Conservation (phyloP, 2,329 filamentous ascomycete genomes). For the Colletotrichum lini region DNA sequence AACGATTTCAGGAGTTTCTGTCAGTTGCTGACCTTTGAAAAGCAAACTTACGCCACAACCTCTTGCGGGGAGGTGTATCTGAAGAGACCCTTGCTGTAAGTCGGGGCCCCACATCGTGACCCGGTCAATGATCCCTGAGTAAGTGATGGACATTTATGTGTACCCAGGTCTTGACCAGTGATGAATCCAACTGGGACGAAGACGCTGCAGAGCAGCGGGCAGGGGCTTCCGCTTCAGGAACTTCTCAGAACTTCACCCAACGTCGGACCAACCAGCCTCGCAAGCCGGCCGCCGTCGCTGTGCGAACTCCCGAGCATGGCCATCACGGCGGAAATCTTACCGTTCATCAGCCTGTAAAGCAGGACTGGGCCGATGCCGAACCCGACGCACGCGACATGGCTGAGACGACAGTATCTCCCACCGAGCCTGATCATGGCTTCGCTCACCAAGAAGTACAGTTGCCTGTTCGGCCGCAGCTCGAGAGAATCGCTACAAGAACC, state of each 20-base stretch:
- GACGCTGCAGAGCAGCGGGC: constrained; percentile 6
- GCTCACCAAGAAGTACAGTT: not conserved
- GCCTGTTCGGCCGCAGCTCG: constrained; percentile 47
- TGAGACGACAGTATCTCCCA: not conserved
- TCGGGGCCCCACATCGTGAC: constrained; percentile 29
- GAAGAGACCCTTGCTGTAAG: constrained; percentile 63
- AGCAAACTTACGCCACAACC: constrained; percentile 64
- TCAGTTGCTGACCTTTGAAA: constrained; percentile 30
- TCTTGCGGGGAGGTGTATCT: constrained; percentile 64
- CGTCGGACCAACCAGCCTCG: not conserved
- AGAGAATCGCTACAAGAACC: constrained; percentile 66
- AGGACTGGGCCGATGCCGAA: constrained; percentile 24
- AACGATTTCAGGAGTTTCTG: not conserved
- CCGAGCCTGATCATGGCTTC: constrained; percentile 6
- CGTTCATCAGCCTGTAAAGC: constrained; percentile 1
- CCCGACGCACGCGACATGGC: not conserved
- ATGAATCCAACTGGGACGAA: constrained; percentile 40
- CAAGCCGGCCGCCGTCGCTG: not conserved
- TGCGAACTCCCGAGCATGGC: not conserved
- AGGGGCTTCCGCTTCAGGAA: not conserved
- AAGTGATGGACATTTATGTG: not conserved
- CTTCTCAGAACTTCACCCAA: not conserved
- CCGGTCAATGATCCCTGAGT: not conserved
- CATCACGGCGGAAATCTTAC: not conserved
- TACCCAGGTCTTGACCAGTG: constrained; percentile 39